Evolutionary conservation across 2,329 filamentous ascomycete species (phyloP), one percentile per base, ranked within the genome.

Genomic region (Xylariaceae sp.): DNA sequence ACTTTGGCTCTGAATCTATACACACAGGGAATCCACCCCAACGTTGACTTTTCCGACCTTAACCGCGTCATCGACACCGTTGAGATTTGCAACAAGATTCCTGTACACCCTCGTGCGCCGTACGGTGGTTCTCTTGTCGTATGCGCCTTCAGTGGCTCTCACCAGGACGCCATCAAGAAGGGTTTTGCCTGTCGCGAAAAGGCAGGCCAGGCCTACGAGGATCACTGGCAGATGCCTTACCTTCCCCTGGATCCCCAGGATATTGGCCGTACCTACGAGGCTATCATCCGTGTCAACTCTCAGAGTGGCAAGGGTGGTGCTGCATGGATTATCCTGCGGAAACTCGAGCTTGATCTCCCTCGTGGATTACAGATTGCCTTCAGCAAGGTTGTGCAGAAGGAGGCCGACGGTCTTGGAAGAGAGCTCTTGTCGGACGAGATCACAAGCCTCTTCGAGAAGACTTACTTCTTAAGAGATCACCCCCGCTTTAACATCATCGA

Each of bases 121-220:
- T 97, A 97, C 70, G 92, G 89, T 55, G 93, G 92, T 34, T 89
- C 90, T 69, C 82, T 97, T 65, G 92, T 96, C 17, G 88, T 93
- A 30, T 94, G 88, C 72, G 92, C 92, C 23, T 97, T 97, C 77
- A 91, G 87, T 65, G 92, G 93, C 57, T 91, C 87, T 30, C 93
- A 97, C 74, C 92, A 97, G 75, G 92, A 97, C 71, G 93, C 93
- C 55, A 96, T 97, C 79, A 95, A 95, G 77, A 97, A 97, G 80
- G 88, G 88, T 0, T 92, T 94, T 79, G 83, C 89, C 72, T 71
- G 80, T 47, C 88, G 93, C 60, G 82, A 92, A 71, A 75, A 80
- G 50, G 75, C 81, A 0, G 82, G 80, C 56, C 79, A 81, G 51
- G 78, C 75, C 4, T 78, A 82, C 70, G 85, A 93, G 58, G 84